Percentiles rank a stretch among this genome's conserved stretches.
phyloP scores from a whole-genome alignment of 1,284 basidiomycete species.

The Sporisorium scitamineum region DNA sequence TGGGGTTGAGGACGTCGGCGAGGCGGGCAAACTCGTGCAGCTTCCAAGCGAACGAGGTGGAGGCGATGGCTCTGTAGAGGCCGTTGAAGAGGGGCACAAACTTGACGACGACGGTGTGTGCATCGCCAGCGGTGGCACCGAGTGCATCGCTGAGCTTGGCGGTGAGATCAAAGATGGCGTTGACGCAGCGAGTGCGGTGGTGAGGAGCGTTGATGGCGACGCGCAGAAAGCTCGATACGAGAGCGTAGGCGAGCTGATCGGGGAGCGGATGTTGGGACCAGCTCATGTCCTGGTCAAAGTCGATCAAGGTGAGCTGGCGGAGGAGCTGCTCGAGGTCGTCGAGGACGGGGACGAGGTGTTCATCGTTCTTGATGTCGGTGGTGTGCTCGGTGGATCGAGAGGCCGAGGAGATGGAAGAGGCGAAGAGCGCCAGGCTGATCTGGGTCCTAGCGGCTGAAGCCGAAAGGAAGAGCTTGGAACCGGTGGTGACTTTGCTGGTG shows the following conservation, averaged over 20 bases:
- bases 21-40: conserved; percentile 77
- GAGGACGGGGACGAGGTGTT: conserved; percentile 60
- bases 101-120: conserved; percentile 78
- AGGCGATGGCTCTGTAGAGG: conserved; percentile 84
- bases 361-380: conserved; percentile 45
- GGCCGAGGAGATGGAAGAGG: conserved; percentile 62
- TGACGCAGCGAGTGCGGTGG: conserved; percentile 74
- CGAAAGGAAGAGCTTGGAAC: conserved; percentile 38
- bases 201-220: conserved; percentile 75
- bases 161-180: conserved; percentile 50
- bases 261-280: conserved; percentile 57
- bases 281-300: conserved; percentile 58
- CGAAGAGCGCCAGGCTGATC: conserved; percentile 66
- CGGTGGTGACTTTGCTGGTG: conserved; percentile 43
- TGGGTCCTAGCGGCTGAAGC: conserved; percentile 58
- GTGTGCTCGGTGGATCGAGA: conserved; percentile 55
- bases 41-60: conserved; percentile 81
- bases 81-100: conserved; percentile 85
- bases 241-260: conserved; percentile 64
- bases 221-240: conserved; percentile 73
- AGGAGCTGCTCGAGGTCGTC: conserved; percentile 52
- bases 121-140: conserved; percentile 72
- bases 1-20: conserved; percentile 75
- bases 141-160: conserved; percentile 34
- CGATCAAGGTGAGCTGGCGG: conserved; percentile 44